Evolutionary conservation across 1,284 basidiomycete genomes (phyloP), one percentile per base, ranked within the genome.

Genomic region (Leccinum fuscescens): DNA sequence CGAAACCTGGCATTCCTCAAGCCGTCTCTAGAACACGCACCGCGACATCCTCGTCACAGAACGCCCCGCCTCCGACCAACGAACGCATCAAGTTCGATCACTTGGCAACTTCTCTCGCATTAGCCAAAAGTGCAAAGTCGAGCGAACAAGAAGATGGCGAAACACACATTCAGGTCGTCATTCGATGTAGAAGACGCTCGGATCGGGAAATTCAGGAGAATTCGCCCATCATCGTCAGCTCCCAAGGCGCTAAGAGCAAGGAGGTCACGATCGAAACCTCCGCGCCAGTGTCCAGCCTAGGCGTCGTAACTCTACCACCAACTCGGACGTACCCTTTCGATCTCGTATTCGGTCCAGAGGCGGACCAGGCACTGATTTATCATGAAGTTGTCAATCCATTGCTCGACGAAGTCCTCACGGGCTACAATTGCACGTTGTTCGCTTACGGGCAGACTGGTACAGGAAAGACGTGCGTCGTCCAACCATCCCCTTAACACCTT

Each of bases 381-480:
- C 86, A 93, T 64, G 92, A 98, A 62, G 96, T 98, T 39, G 96
- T 97, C 39, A 86, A 85, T 62, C 93, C 93, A 1, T 93, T 99
- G 84, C 80, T 99, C 53, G 88, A 94, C 54, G 93, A 99, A 74
- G 96, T 99, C 42, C 77, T 98, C 54, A 81, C 86, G 70, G 97
- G 97, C 3, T 99, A 98, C 79, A 99, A 99, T 71, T 99, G 97
- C 72, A 99, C 97, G 0, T 82, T 99, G 37, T 99, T 99, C 78
- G 96, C 96, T 3, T 99, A 99, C 72, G 97, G 97, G 3, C 97
- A 99, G 75, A 99, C 97, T 0, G 97, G 97, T 5, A 98, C 97
- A 0, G 97, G 97, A 15, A 99, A 99, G 80, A 99, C 97, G 90
- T 97, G 71, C 71, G 92, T 80, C n/a, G n/a, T 14, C n/a, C 22